These are phyloP conservation scores for Leavenworthia alabamica DNA, from an alignment of 345 rosid genomes.

Conservation along the genomic window DNA sequence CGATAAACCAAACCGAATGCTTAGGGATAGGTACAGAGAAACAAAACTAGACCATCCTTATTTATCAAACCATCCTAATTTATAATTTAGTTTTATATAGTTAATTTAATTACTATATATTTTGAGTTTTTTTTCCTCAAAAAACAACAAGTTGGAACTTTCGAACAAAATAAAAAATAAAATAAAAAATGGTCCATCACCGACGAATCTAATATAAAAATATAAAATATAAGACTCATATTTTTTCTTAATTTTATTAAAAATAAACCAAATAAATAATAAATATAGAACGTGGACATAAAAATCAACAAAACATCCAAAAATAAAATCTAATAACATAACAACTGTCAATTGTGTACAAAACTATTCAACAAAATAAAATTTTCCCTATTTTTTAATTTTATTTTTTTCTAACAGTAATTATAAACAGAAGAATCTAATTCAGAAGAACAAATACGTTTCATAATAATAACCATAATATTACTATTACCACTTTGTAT, in stretches of 20 bases:
- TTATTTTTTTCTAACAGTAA: conserved; percentile 43
- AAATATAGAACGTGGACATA: conserved; percentile 19
- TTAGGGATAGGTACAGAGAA: background rate
- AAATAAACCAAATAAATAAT: conserved; percentile 4
- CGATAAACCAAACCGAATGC: no score
- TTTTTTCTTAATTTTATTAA: background rate
- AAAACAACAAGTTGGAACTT: background rate
- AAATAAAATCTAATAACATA: conserved; percentile 1
- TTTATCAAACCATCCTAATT: background rate
- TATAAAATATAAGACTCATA: background rate
- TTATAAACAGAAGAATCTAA: conserved; percentile 57
- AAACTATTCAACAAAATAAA: background rate
- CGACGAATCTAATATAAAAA: background rate
- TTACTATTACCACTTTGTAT: conserved; percentile 35
- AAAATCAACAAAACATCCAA: conserved; percentile 11
- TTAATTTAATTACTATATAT: background rate
- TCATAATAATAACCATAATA: conserved; percentile 39
- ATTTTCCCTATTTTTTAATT: background rate
- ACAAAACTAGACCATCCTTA: background rate
- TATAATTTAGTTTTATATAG: no score
- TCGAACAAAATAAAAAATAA: background rate
- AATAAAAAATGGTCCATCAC: background rate
- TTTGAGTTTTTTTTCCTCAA: no score
- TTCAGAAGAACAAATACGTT: conserved; percentile 55
- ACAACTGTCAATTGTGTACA: conserved; percentile 30